These are phyloP conservation scores for Dioscorea dumetorum DNA, from an alignment of 106 monocot species.

Conservation along the genomic window DNA sequence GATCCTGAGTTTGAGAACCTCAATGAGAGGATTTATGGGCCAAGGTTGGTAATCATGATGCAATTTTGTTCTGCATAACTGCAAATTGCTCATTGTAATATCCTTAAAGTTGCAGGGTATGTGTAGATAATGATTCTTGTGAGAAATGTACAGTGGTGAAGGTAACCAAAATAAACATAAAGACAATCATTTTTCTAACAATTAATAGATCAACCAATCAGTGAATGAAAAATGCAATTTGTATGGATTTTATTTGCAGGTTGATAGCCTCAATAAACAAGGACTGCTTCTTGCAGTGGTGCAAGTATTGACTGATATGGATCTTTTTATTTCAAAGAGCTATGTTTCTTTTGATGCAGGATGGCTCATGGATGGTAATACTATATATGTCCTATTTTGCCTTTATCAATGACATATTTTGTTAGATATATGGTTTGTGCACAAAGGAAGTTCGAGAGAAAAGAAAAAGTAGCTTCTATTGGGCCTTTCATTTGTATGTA, in stretches of 20 bases:
- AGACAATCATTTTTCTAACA: not conserved
- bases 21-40: constrained; percentile 49
- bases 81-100: constrained; percentile 6
- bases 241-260: constrained; percentile 13
- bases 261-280: constrained; percentile 57
- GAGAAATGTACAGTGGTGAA: constrained; percentile 55
- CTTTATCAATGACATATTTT: too few relatives aligned
- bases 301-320: constrained; percentile 54
- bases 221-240: not conserved
- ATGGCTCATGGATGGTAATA: constrained; percentile 80
- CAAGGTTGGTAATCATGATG: constrained; percentile 33
- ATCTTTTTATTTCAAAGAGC: constrained; percentile 57
- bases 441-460: too few relatives aligned
- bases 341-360: constrained; percentile 69
- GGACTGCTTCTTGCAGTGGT: constrained; percentile 54
- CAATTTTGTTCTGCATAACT: not conserved
- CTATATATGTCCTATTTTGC: too few relatives aligned
- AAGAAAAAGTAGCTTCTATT: too few relatives aligned
- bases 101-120: constrained; percentile 34
- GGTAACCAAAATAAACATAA: constrained; percentile 21
- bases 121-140: constrained; percentile 56
- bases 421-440: too few relatives aligned
- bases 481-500: too few relatives aligned
- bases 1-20: constrained; percentile 70
- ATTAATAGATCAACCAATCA: not conserved